Evolutionary conservation across 2,329 filamentous ascomycete genomes (phyloP).

Genomic region (Scytalidium sp.): DNA sequence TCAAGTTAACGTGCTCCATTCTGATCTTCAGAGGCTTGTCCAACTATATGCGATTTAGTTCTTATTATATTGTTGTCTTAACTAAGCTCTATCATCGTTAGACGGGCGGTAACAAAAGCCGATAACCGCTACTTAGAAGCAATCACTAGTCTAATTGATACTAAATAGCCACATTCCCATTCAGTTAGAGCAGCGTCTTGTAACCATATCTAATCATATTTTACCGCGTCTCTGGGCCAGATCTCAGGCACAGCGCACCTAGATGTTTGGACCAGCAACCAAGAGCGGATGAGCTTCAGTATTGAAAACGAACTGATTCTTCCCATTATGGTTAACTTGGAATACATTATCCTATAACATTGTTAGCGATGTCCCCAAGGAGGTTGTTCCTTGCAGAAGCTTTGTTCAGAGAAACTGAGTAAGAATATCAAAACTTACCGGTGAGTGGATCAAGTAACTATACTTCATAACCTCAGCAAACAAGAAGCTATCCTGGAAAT

Average conservation of each 20-base stretch:
- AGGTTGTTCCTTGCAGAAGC: slow-evolving; percentile 3
- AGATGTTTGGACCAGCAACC: slow-evolving; percentile 31
- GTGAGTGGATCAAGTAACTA: slow-evolving; percentile 59
- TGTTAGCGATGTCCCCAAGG: slow-evolving; percentile 7
- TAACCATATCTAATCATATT: too few species aligned
- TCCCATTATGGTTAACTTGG: slow-evolving; percentile 48
- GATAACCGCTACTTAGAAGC: too few species aligned
- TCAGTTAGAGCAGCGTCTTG: too few species aligned
- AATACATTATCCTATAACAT: slow-evolving; percentile 36
- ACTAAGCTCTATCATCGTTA: too few species aligned
- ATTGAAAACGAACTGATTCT: slow-evolving; percentile 59
- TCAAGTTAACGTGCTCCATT: too few species aligned
- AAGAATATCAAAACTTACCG: slow-evolving; percentile 18
- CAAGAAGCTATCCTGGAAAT: slow-evolving; percentile 85
- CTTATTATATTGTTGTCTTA: too few species aligned
- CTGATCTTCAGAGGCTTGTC: too few species aligned
- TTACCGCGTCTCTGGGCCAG: too few species aligned
- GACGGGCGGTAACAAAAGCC: too few species aligned
- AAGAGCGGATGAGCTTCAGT: slow-evolving; percentile 63
- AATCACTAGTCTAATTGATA: too few species aligned
- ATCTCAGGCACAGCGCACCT: neutral
- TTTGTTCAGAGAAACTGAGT: slow-evolving; percentile 2
- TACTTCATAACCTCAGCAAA: slow-evolving; percentile 90
- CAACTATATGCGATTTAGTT: too few species aligned
- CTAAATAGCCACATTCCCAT: too few species aligned